Conservation (phyloP, 2,329 filamentous ascomycete species). For the Fusarium napiforme region DNA sequence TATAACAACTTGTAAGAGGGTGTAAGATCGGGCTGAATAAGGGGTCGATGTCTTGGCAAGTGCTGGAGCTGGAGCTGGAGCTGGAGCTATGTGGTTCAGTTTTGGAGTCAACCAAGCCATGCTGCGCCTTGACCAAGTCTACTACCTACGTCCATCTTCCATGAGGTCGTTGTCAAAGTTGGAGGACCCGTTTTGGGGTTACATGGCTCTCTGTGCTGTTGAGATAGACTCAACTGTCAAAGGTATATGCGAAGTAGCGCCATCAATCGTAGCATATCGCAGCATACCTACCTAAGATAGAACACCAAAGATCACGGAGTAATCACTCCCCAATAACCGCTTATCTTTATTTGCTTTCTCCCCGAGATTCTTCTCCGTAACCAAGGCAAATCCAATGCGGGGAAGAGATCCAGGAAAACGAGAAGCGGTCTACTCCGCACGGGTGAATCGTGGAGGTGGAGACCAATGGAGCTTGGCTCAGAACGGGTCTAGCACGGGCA, state of each 20-base stretch:
- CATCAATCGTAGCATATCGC: not conserved
- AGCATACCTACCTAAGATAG: not conserved
- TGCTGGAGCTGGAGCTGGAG: not conserved
- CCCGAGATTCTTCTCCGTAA: constrained; percentile 23
- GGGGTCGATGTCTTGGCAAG: constrained; percentile 5
- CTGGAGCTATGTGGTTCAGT: not conserved
- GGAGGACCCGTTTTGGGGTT: not conserved
- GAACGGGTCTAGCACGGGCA: constrained; percentile 25
- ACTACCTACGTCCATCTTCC: not conserved
- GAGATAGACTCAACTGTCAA: not conserved
- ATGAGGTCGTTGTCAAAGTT: not conserved
- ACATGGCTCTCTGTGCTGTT: not conserved
- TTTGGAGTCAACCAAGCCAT: constrained; percentile 3
- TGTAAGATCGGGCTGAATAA: constrained; percentile 4
- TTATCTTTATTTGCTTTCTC: constrained; percentile 15
- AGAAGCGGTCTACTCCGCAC: constrained; percentile 36
- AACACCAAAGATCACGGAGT: not conserved
- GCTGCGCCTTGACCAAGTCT: constrained; percentile 1
- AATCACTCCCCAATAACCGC: not conserved
- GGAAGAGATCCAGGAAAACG: constrained; percentile 26
- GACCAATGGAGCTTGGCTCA: not conserved
- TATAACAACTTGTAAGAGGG: not conserved
- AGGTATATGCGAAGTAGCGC: not conserved
- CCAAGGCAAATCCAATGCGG: constrained; percentile 21
- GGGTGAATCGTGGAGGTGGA: constrained; percentile 32